A percentile compares a stretch with the other conserved stretches of the same genome.
Conservation (phyloP, 495 filamentous ascomycete species). For the Xylaria telfairii region DNA sequence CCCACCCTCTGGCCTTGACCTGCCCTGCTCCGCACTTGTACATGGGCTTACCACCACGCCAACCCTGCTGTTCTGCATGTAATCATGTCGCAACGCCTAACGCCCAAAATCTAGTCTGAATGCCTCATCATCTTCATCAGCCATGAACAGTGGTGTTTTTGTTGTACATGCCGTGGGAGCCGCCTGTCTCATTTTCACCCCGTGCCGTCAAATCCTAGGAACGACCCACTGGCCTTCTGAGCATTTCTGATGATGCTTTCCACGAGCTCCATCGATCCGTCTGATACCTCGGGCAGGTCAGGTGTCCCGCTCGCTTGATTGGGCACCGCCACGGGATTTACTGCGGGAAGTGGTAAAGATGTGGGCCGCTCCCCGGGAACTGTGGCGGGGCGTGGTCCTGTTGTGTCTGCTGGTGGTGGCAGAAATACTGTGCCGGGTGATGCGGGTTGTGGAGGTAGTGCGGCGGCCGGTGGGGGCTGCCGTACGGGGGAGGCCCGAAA, state of each 20-base stretch:
- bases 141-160: background rate
- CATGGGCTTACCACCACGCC: background rate
- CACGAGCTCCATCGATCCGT: constrained; percentile 54
- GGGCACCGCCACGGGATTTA: constrained; percentile 24
- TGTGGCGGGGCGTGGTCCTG: constrained; percentile 6
- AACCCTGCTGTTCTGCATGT: background rate
- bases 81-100: background rate
- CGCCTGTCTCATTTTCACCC: background rate
- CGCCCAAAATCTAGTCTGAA: constrained; percentile 6
- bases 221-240: constrained; percentile 34
- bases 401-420: background rate
- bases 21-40: background rate
- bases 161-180: background rate
- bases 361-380: constrained; percentile 13
- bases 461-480: constrained; percentile 14
- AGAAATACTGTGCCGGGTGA: background rate
- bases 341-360: background rate
- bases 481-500: constrained; percentile 27
- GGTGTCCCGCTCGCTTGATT: constrained; percentile 17
- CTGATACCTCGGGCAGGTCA: constrained; percentile 47
- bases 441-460: constrained; percentile 22
- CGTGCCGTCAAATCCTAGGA: background rate
- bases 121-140: constrained; percentile 6
- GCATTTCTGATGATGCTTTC: constrained; percentile 55
- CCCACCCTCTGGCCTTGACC: background rate